Percentiles rank a stretch among this genome's conserved stretches.
Evolutionary conservation across 2,329 filamentous ascomycete genomes (phyloP).

Genomic region (Epichloe baconii): DNA sequence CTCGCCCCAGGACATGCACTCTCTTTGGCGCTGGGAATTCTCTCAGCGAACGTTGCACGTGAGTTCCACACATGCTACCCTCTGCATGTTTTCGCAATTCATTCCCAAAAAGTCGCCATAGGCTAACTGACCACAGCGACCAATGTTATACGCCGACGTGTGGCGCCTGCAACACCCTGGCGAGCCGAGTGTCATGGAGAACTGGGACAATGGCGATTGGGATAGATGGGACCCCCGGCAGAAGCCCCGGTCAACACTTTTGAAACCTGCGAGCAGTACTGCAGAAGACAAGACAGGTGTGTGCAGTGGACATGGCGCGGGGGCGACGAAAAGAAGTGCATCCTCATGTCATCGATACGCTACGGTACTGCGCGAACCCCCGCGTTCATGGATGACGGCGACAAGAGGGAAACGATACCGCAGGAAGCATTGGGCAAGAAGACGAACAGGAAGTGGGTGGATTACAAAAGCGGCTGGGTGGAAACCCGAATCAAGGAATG

Average conservation of each 20-base stretch:
- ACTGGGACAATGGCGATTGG: conserved; percentile 22
- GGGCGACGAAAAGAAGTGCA: conserved; percentile 16
- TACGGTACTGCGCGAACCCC: conserved; percentile 13
- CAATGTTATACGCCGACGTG: conserved; percentile 24
- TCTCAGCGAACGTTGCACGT: conserved; percentile 31
- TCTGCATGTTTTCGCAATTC: not conserved
- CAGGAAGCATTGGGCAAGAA: conserved; percentile 9
- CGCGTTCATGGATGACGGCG: conserved; percentile 13
- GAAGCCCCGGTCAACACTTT: conserved; percentile 15
- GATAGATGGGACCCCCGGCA: conserved; percentile 14
- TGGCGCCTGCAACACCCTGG: conserved; percentile 24
- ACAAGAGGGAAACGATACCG: conserved; percentile 10
- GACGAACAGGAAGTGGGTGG: conserved; percentile 11
- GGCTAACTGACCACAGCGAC: conserved; percentile 16
- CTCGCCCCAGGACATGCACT: conserved; percentile 36
- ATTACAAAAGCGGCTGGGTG: conserved; percentile 20
- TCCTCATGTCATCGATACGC: conserved; percentile 16
- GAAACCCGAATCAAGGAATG: conserved; percentile 14
- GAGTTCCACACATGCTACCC: conserved; percentile 10
- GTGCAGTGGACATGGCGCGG: conserved; percentile 20
- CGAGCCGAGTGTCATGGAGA: conserved; percentile 9
- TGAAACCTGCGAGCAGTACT: conserved; percentile 16
- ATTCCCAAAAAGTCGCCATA: not conserved
- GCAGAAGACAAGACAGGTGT: conserved; percentile 14
- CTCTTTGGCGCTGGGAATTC: conserved; percentile 39